Evolutionary conservation across 2,329 filamentous ascomycete species (phyloP).

Genomic region (Beauveria asiatica): DNA sequence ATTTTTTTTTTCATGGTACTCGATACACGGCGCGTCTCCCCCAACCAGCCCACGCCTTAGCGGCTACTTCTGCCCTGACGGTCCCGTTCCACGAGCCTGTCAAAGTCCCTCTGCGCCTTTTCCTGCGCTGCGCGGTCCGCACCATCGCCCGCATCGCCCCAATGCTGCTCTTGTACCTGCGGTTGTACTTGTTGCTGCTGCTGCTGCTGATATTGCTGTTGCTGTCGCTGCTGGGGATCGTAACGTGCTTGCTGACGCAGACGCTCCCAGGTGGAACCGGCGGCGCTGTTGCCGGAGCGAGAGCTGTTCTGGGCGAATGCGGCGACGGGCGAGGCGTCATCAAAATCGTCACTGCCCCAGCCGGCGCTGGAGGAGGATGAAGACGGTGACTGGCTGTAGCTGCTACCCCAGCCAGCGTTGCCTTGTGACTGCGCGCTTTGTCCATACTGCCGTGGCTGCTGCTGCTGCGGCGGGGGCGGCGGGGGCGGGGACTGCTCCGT

Average conservation of each 20-base stretch:
- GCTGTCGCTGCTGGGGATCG: not conserved
- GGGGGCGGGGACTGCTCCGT: not conserved
- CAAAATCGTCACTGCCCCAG: conserved; percentile 24
- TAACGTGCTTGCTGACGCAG: conserved; percentile 28
- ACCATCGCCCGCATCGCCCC: conserved; percentile 23
- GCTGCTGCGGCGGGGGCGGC: not conserved
- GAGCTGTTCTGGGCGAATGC: conserved; percentile 20
- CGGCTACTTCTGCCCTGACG: conserved; percentile 22
- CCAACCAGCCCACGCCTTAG: not conserved
- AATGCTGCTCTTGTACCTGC: conserved; percentile 4
- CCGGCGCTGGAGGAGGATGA: not conserved
- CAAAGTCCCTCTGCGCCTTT: conserved; percentile 43
- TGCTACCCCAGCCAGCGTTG: conserved; percentile 5
- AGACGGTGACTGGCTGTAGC: not conserved
- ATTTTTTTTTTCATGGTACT: too few relatives aligned
- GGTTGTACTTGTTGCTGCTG: not conserved
- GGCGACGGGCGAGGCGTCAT: conserved; percentile 38
- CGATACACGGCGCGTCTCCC: not conserved
- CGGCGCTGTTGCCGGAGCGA: conserved; percentile 9
- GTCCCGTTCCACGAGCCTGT: conserved; percentile 39
- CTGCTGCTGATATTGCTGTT: conserved; percentile 14
- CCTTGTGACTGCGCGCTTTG: not conserved
- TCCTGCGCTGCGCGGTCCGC: conserved; percentile 32
- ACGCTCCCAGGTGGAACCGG: conserved; percentile 36
- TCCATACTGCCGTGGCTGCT: not conserved